Conservation (phyloP, 352 stramenopile species). For the Phytophthora citricola region DNA sequence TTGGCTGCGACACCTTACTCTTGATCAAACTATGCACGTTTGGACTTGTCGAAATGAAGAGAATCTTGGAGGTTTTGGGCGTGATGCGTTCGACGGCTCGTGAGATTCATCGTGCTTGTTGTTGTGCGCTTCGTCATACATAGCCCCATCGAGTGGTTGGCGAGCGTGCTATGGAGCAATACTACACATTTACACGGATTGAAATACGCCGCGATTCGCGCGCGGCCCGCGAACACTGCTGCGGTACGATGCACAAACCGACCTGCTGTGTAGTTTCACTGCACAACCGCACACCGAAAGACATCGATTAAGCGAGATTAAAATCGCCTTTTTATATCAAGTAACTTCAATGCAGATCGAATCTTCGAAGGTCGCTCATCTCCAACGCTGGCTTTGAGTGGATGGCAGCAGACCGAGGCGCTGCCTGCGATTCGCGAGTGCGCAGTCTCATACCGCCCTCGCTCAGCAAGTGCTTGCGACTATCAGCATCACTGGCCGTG, state of each 20-base stretch:
- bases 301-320: slow-evolving; percentile 2
- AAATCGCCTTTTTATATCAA: not conserved
- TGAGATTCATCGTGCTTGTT: not conserved
- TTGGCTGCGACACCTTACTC: not conserved
- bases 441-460: not conserved
- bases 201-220: too few relatives aligned
- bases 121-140: too few relatives aligned
- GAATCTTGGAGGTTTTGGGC: not conserved
- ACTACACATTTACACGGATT: not conserved
- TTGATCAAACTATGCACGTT: not conserved
- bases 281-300: not conserved
- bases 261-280: too few relatives aligned
- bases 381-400: not conserved
- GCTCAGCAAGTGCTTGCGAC: not conserved
- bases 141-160: not conserved
- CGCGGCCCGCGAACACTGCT: too few relatives aligned
- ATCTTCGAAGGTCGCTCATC: not conserved
- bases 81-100: not conserved
- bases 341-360: not conserved
- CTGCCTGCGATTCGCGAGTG: not conserved
- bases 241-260: too few relatives aligned
- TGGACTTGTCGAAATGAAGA: too few relatives aligned
- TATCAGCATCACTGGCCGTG: not conserved
- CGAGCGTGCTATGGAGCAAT: not conserved
- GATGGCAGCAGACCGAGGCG: not conserved